A percentile compares a stretch with the other conserved stretches of the same genome.
Evolutionary conservation across 257 asterid genomes (phyloP).

Genomic region (Plantago ovata): DNA sequence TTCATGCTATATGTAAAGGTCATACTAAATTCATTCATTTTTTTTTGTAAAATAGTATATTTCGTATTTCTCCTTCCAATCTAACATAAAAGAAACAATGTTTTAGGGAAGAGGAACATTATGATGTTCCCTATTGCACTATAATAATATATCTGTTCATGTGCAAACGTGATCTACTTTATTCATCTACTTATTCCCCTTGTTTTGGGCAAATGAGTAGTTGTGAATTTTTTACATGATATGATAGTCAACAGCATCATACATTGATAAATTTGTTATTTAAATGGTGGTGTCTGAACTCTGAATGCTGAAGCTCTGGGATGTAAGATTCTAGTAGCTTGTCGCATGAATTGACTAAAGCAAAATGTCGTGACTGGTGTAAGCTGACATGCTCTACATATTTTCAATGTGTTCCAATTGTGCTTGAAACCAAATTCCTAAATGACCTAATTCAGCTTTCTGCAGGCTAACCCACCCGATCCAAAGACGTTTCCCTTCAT

Average conservation of each 20-base stretch:
- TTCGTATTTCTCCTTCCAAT: too few relatives aligned
- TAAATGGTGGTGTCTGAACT: background rate
- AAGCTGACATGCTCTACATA: background rate
- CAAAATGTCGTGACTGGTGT: background rate
- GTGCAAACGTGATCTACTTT: too few relatives aligned
- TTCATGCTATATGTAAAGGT: background rate
- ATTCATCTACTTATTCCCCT: background rate
- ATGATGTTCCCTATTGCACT: too few relatives aligned
- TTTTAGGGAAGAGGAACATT: too few relatives aligned
- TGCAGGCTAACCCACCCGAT: slow-evolving; percentile 95
- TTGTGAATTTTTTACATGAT: slow-evolving; percentile 3
- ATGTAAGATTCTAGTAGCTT: background rate
- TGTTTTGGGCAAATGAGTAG: background rate
- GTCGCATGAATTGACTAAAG: background rate
- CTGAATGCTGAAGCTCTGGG: slow-evolving; percentile 1
- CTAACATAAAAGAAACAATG: too few relatives aligned
- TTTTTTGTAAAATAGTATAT: too few relatives aligned
- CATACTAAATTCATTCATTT: background rate
- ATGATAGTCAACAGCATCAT: background rate
- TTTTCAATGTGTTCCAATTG: background rate
- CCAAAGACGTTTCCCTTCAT: slow-evolving; percentile 91
- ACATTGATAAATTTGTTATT: background rate
- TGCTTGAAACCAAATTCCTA: background rate
- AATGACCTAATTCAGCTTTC: slow-evolving; percentile 24
- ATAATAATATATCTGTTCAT: too few relatives aligned